These are phyloP conservation scores for Cordyceps sp. DNA, from an alignment of 2,329 filamentous ascomycete species.

Conservation along the genomic window DNA sequence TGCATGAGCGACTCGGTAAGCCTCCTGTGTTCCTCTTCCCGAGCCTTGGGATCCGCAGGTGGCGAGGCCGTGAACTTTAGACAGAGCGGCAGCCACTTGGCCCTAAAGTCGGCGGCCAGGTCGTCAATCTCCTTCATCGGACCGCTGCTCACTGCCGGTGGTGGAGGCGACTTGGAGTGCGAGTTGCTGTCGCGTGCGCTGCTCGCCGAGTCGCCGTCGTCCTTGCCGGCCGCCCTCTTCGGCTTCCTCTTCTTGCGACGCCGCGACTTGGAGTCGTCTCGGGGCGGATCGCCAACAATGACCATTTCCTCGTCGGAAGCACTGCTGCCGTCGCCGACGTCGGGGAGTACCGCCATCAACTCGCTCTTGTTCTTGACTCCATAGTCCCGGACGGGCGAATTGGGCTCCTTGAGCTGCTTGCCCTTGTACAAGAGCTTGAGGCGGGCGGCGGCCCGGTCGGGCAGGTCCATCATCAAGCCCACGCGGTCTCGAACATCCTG, in stretches of 20 bases:
- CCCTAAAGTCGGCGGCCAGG: constrained; percentile 47
- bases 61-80: constrained; percentile 43
- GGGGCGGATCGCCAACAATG: constrained; percentile 26
- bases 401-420: constrained; percentile 48
- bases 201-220: constrained; percentile 22
- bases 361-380: constrained; percentile 45
- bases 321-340: constrained; percentile 18
- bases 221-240: constrained; percentile 25
- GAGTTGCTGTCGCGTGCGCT: constrained; percentile 27
- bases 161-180: constrained; percentile 14
- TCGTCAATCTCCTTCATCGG: constrained; percentile 42
- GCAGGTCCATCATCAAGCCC: constrained; percentile 47
- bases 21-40: constrained; percentile 57
- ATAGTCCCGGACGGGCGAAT: constrained; percentile 39
- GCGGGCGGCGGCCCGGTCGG: constrained; percentile 29
- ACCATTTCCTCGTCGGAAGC: constrained; percentile 27
- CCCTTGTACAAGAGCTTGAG: constrained; percentile 63
- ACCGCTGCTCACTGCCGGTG: constrained; percentile 16
- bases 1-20: constrained; percentile 62
- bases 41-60: constrained; percentile 49
- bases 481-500: constrained; percentile 51
- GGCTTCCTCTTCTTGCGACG: constrained; percentile 21
- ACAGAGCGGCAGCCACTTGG: constrained; percentile 48
- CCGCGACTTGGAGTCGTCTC: constrained; percentile 16
- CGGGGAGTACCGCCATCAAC: constrained; percentile 31